Base-by-base conservation (phyloP, 2,329 filamentous ascomycete species). In the Talaromyces sp. region DNA sequence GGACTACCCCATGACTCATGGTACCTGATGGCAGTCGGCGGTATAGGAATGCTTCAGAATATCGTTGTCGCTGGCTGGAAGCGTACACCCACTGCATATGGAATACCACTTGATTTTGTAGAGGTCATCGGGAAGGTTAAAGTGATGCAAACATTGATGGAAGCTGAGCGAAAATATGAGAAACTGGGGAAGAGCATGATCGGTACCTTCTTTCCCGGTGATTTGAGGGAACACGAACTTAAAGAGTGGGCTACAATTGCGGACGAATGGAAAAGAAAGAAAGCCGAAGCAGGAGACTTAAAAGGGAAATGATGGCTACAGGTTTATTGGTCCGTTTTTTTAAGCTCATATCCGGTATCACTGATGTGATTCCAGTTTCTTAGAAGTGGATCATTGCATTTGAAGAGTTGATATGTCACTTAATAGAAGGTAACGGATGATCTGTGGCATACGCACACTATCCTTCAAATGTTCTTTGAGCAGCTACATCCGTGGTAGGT, bases 31-130 rank as follows among this genome's bases (percentile, higher is more conserved):
- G 75, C 68, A 0, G 69, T 80, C 4, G 78, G 79, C 0, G 71
- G 69, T 3, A 65, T 79, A 27, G 78, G 78, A 28, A 78, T 78
- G 65, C 53, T 78, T 0, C 76, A 80, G 61, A 80, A 79, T 61
- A 68, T 75, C 14, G 68, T 69, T 56, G 72, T 76, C 3, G 76
- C 76, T 0, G 75, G 63, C 30, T 65, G 63, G 36, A 63, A 65
- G 42, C 68, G 75, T 3, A 54, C 59, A 2, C 72, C 76, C 0
- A 55, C 68, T n/a, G 68, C 68, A 3, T 70, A 72, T 58, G 74
- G 74, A 0, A 59, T 75, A 4, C 73, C 69, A 2, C 59, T 77
- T 8, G 63, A 65, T 1, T 69, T 68, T 54, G 63, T 65, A 5
- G 67, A 70, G 27, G 68, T 69, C 6, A 65, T 70, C n/a, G 70